These are phyloP conservation scores for Parascedosporium putredinis DNA, from an alignment of 2,329 filamentous ascomycete species.

Conservation along the genomic window DNA sequence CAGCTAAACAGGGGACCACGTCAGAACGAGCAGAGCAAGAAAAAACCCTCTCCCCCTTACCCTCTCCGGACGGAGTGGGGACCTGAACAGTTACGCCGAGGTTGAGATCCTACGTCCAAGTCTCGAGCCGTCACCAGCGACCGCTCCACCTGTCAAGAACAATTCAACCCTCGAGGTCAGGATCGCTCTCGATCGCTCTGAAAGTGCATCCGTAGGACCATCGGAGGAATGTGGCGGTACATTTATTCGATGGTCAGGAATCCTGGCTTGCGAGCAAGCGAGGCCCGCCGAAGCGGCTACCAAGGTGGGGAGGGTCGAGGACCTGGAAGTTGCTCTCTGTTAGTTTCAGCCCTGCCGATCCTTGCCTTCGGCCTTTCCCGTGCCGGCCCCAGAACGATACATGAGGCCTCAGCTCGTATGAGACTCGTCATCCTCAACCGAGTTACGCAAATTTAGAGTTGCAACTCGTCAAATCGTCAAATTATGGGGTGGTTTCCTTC, in stretches of 20 bases:
- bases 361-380: not conserved
- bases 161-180: no score
- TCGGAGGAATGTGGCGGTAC: no score
- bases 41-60: no score
- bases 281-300: not conserved
- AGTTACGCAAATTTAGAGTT: not conserved
- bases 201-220: no score
- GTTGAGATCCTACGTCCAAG: not conserved
- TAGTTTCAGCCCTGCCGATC: constrained; percentile 7
- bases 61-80: not conserved
- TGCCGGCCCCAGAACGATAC: not conserved
- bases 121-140: no score
- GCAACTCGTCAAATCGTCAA: no score
- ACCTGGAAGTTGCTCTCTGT: not conserved
- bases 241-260: no score
- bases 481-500: no score
- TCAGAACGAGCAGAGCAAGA: no score
- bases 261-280: no score
- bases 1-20: not conserved
- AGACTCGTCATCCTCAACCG: not conserved
- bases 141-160: no score
- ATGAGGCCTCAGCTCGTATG: not conserved
- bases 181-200: no score
- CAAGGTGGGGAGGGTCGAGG: not conserved
- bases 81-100: constrained; percentile 1